Percentiles rank a stretch among this genome's conserved stretches.
These are phyloP conservation scores for Xylaria bambusicola DNA, from an alignment of 495 filamentous ascomycete genomes.

Conservation along the genomic window DNA sequence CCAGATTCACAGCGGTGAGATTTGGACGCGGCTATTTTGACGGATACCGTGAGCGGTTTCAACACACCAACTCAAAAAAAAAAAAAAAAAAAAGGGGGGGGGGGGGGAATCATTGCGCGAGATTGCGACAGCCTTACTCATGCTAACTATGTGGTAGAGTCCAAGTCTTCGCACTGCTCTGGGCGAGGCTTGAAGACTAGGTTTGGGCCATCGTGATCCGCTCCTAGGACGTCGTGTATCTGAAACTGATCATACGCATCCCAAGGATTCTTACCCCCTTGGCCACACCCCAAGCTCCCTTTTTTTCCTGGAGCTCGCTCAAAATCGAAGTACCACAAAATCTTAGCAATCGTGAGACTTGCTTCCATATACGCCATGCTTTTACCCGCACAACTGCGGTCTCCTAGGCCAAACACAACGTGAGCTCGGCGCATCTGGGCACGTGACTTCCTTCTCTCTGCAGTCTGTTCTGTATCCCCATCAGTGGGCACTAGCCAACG, in stretches of 20 bases:
- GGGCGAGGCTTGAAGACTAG: constrained; percentile 40
- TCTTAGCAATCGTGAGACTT: constrained; percentile 30
- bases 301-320: constrained; percentile 17
- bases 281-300: constrained; percentile 12
- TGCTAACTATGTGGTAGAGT: constrained; percentile 49
- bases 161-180: constrained; percentile 49
- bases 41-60: too few species aligned
- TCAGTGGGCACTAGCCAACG: constrained; percentile 36
- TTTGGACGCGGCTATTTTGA: too few species aligned
- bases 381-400: constrained; percentile 46
- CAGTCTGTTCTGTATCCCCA: not conserved
- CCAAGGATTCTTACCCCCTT: not conserved
- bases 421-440: constrained; percentile 32
- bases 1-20: too few species aligned
- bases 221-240: constrained; percentile 17
- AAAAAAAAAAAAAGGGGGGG: too few species aligned
- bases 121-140: constrained; percentile 45
- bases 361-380: constrained; percentile 44
- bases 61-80: too few species aligned
- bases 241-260: constrained; percentile 16
- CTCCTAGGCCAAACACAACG: constrained; percentile 44
- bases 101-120: too few species aligned
- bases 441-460: constrained; percentile 1
- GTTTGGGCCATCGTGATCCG: not conserved
- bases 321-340: constrained; percentile 37